These are phyloP conservation scores for Ochromonas danica DNA, from an alignment of 108 stramenopile genomes.

Conservation along the genomic window DNA sequence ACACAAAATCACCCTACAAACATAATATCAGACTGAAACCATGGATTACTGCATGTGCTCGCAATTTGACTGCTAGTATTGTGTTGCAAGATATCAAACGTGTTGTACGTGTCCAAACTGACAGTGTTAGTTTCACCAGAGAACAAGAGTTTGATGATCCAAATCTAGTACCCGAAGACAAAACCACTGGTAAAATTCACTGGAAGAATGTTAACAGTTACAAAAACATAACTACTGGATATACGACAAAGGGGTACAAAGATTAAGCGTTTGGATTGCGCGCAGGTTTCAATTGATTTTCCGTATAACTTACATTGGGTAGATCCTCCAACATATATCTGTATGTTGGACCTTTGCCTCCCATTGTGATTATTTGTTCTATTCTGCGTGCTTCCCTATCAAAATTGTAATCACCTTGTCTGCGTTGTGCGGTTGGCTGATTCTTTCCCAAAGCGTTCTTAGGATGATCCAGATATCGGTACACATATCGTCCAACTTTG, in stretches of 20 bases:
- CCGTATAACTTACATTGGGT: conserved; percentile 21
- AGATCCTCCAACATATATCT: conserved; percentile 8
- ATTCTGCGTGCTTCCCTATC: conserved; percentile 1
- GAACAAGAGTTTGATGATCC: neutral
- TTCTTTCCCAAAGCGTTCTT: conserved; percentile 25
- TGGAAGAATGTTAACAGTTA: conserved; percentile 13
- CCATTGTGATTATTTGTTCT: neutral
- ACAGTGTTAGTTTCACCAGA: neutral
- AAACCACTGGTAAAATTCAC: conserved; percentile 7
- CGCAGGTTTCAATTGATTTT: conserved; percentile 33
- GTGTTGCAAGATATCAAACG: conserved; percentile 1
- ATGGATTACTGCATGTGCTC: neutral
- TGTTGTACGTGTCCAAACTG: conserved; percentile 11
- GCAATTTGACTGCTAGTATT: neutral
- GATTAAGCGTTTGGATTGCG: too few relatives aligned
- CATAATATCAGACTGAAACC: conserved; percentile 27
- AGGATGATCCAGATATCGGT: conserved; percentile 8
- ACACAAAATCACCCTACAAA: neutral
- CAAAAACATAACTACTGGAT: neutral
- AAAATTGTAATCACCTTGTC: conserved; percentile 29
- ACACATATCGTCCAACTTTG: conserved; percentile 16
- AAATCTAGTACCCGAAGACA: conserved; percentile 23
- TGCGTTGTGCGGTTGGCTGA: neutral
- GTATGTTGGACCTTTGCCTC: conserved; percentile 1
- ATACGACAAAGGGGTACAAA: too few relatives aligned